Percentiles rank a stretch among this genome's conserved stretches.
Conservation (phyloP, 768 basidiomycete species). For the Phanerochaete sordida region DNA sequence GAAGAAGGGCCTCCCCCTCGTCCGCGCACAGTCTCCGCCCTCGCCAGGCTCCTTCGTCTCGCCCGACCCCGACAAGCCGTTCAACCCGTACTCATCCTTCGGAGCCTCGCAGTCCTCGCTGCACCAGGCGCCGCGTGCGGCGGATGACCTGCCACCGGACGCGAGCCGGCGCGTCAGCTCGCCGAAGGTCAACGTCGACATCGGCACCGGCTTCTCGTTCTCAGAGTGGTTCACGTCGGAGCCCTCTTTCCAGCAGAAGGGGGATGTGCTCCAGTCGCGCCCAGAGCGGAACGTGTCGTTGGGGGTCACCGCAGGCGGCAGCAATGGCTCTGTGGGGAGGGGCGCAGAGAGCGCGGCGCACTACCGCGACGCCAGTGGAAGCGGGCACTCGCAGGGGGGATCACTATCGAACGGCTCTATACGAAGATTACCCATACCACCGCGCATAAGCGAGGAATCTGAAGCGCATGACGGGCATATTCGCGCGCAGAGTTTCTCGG, state of each 20-base stretch:
- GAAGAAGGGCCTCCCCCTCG: constrained; percentile 19
- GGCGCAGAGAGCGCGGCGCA: background rate
- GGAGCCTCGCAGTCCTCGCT: constrained; percentile 7
- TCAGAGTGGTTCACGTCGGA: constrained; percentile 23
- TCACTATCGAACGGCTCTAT: background rate
- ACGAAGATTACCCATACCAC: background rate
- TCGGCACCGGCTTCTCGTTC: constrained; percentile 15
- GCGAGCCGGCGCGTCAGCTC: constrained; percentile 10
- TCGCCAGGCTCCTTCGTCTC: constrained; percentile 26
- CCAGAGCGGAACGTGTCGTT: constrained; percentile 22
- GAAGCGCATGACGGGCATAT: background rate
- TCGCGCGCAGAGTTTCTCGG: background rate
- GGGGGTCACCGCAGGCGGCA: background rate
- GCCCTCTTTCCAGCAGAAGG: constrained; percentile 10
- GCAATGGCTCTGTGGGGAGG: background rate
- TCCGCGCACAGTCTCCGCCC: constrained; percentile 19
- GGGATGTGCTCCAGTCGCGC: constrained; percentile 10
- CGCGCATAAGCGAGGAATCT: background rate
- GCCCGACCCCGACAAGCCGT: constrained; percentile 18
- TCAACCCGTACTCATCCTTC: constrained; percentile 17
- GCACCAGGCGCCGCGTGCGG: background rate
- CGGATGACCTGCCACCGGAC: background rate
- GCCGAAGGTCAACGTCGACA: constrained; percentile 21
- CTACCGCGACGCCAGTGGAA: background rate
- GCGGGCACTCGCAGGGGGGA: background rate